A percentile compares a stretch with the other conserved stretches of the same genome.
These are phyloP conservation scores for Sclerotinia trifoliorum DNA, from an alignment of 2,329 filamentous ascomycete genomes.

Conservation along the genomic window DNA sequence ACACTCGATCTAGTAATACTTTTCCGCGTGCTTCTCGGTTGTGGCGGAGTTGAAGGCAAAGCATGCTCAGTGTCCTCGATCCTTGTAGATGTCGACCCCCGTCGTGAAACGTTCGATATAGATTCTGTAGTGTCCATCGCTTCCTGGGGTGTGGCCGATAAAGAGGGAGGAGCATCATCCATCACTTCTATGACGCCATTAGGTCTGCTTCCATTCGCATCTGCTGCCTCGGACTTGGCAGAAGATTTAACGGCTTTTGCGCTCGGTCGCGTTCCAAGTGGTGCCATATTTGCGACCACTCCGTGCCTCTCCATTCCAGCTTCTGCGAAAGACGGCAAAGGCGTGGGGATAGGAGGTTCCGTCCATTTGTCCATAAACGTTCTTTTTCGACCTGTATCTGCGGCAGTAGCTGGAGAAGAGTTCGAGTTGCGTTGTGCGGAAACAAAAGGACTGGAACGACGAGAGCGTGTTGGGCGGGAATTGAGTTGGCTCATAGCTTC, in stretches of 20 bases:
- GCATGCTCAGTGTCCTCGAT: constrained; percentile 22
- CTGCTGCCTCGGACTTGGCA: constrained; percentile 31
- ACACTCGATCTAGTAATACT: constrained; percentile 27
- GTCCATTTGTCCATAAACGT: constrained; percentile 48
- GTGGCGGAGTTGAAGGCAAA: constrained; percentile 21
- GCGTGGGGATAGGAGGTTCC: constrained; percentile 55
- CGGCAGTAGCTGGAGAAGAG: constrained; percentile 20
- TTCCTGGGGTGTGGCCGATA: constrained; percentile 33
- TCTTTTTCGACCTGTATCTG: constrained; percentile 30
- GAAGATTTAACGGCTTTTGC: constrained; percentile 55
- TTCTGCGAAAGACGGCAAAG: constrained; percentile 73
- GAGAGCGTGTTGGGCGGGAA: constrained; percentile 35
- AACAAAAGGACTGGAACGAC: constrained; percentile 36
- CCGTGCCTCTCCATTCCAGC: constrained; percentile 67
- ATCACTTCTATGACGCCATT: constrained; percentile 31
- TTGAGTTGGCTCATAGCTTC: constrained; percentile 26
- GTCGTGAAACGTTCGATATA: constrained; percentile 22
- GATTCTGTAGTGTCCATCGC: constrained; percentile 34
- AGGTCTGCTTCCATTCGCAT: constrained; percentile 23
- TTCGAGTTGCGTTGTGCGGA: constrained; percentile 25
- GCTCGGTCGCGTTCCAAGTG: constrained; percentile 70
- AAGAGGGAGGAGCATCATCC: constrained; percentile 29
- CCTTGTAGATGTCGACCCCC: constrained; percentile 28
- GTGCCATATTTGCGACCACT: constrained; percentile 80
- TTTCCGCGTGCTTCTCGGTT: constrained; percentile 28